Evolutionary conservation across 441 rosid genomes (phyloP), one percentile per base, ranked within the genome.

Genomic region (Raphanus hybrid): DNA sequence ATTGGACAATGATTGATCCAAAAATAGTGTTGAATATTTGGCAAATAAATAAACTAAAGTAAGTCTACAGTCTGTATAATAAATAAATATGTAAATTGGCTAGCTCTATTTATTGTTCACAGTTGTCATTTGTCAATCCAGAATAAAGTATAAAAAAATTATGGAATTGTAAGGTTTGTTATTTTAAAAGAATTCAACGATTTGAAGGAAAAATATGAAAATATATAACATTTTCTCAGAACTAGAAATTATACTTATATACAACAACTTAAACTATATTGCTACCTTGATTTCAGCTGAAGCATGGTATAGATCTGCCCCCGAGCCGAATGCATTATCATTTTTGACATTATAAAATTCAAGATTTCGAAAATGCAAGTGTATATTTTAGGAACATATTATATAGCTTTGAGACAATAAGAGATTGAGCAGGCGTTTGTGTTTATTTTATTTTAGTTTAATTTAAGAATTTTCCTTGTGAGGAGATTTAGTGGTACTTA

Each of bases 281-380:
- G 20, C 62, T 78, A 78, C 81, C 81, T 78, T 73, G 74, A 62
- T 18, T 73, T 68, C 48, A n/a, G 0, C n/a, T 52, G 77, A 73
- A 78, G 73, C 2, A 78, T 78, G 64, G 64, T 73, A 73, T 78
- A 67, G 32, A 73, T 18, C 26, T 73, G 65, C 3, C n/a, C 70
- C 59, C 39, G 0, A 37, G 59, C 58, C 50, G 59, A 67, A 37
- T 63, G 60, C 54, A 52, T 35, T 26, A 50, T 61, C 64, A n/a
- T 45, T 39, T 39, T 61, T 6, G 61, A 9, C 63, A 59, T 71
- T 7, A 16, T 60, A 34, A 18, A 43, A 41, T 41, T 5, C 14
- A 9, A 64, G 34, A 3, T 64, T 8, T 3, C 58, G 58, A 15
- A 55, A 27, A 34, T 52, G 9, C 58, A 23, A 23, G 18, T 35